A percentile compares a stretch with the other conserved stretches of the same genome.
These are phyloP conservation scores for Allium fistulosum DNA, from an alignment of 106 monocot genomes.

Conservation along the genomic window DNA sequence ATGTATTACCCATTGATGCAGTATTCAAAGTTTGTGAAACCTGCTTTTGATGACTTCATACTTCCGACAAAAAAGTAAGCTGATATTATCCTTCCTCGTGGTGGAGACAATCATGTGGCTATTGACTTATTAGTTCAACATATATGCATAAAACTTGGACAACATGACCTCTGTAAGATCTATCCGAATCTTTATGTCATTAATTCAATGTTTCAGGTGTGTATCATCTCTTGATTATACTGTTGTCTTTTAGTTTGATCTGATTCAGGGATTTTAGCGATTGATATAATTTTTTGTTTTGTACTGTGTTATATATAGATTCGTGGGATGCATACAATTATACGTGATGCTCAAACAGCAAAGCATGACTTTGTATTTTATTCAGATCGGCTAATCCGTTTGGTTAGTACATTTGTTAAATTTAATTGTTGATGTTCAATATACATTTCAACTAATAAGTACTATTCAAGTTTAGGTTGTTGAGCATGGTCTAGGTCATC, in stretches of 20 bases:
- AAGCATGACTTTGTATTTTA: slow-evolving; percentile 79
- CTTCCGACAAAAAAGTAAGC: slow-evolving; percentile 49
- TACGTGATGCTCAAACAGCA: slow-evolving; percentile 47
- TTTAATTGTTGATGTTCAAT: no score
- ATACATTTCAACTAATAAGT: no score
- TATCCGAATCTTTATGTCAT: slow-evolving; percentile 49
- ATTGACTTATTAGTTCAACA: slow-evolving; percentile 42
- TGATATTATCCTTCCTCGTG: slow-evolving; percentile 41
- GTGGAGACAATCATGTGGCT: slow-evolving; percentile 46
- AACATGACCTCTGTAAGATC: slow-evolving; percentile 46
- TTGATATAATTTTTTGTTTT: not conserved
- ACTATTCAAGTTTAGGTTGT: slow-evolving; percentile 25
- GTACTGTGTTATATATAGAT: slow-evolving; percentile 23
- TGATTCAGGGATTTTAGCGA: not conserved
- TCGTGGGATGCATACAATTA: slow-evolving; percentile 69
- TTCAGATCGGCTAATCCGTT: slow-evolving; percentile 71
- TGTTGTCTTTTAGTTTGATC: not conserved
- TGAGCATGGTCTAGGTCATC: slow-evolving; percentile 66
- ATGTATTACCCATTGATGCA: slow-evolving; percentile 4
- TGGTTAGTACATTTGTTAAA: slow-evolving; percentile 4
- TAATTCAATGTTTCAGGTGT: slow-evolving; percentile 43
- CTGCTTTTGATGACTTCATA: slow-evolving; percentile 49
- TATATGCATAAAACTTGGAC: slow-evolving; percentile 40
- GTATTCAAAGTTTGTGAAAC: slow-evolving; percentile 43
- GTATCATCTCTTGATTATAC: not conserved